Evolutionary conservation across 2,329 filamentous ascomycete genomes (phyloP).

Genomic region (Verticillium albo-atrum): DNA sequence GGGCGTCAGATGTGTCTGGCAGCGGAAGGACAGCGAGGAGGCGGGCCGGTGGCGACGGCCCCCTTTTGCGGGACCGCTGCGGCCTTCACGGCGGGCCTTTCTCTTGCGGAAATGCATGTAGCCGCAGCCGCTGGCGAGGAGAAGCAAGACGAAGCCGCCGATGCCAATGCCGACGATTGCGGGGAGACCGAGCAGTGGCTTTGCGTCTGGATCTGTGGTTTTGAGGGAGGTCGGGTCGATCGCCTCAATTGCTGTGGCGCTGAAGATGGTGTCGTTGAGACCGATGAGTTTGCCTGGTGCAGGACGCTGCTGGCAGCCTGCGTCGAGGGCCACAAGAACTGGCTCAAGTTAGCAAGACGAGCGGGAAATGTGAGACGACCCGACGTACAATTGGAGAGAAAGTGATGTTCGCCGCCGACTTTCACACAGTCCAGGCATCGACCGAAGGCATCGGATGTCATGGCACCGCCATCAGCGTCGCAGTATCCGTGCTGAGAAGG

Average conservation of each 20-base stretch:
- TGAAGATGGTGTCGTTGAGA: constrained; percentile 42
- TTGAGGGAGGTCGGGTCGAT: constrained; percentile 24
- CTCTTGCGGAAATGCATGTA: constrained; percentile 44
- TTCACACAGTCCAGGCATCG: constrained; percentile 42
- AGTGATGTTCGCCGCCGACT: constrained; percentile 33
- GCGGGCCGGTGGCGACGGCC: constrained; percentile 26
- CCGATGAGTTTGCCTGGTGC: constrained; percentile 27
- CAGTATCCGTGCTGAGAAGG: constrained; percentile 44
- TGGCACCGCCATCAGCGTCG: constrained; percentile 29
- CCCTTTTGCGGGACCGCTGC: constrained; percentile 18
- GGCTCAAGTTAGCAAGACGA: neutral
- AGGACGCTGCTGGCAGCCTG: constrained; percentile 46
- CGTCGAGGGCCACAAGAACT: constrained; percentile 48
- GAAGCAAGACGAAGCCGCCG: constrained; percentile 30
- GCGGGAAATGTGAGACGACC: neutral
- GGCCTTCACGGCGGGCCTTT: constrained; percentile 23
- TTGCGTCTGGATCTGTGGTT: constrained; percentile 4
- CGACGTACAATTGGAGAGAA: constrained; percentile 45
- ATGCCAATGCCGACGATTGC: constrained; percentile 40
- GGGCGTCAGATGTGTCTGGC: constrained; percentile 40
- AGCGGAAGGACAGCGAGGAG: constrained; percentile 47
- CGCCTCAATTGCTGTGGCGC: constrained; percentile 23
- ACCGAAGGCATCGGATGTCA: constrained; percentile 26
- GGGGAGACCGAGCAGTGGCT: constrained; percentile 20
- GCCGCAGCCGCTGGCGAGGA: constrained; percentile 30